Evolutionary conservation across 2,329 filamentous ascomycete genomes (phyloP).

Genomic region (Sporothrix euskadiensis): DNA sequence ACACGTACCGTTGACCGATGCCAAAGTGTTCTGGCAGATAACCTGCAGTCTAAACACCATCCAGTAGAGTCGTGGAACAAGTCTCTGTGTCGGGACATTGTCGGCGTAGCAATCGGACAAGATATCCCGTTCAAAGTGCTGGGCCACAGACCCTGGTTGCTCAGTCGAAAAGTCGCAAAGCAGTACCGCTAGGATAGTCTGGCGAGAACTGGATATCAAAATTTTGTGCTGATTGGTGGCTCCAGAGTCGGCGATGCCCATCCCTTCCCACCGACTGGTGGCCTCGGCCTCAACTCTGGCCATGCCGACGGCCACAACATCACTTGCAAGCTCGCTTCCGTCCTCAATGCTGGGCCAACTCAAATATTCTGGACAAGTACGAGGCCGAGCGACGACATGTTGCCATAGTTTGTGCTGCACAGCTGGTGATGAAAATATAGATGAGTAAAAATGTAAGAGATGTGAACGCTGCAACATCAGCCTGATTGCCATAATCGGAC

Average conservation of each 20-base stretch:
- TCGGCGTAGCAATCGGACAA: not conserved
- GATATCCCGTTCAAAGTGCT: not conserved
- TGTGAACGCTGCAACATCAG: not conserved
- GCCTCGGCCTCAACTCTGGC: not conserved
- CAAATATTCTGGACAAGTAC: not conserved
- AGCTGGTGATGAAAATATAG: not conserved
- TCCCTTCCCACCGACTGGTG: not conserved
- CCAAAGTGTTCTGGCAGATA: not conserved
- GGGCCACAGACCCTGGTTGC: not conserved
- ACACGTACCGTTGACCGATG: no score
- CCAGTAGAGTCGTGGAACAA: not conserved
- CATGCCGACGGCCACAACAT: not conserved
- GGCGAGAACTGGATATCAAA: not conserved
- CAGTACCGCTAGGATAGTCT: not conserved
- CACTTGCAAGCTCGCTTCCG: not conserved
- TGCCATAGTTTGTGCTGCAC: not conserved
- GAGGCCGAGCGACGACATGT: not conserved
- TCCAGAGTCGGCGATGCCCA: not conserved
- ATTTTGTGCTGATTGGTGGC: not conserved
- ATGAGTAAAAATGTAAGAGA: no score
- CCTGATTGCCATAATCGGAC: not conserved
- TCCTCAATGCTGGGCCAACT: not conserved
- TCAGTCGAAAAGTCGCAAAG: not conserved
- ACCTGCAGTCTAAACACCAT: not conserved
- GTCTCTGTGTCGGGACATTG: not conserved